A percentile compares a stretch with the other conserved stretches of the same genome.
Evolutionary conservation across 108 stramenopile genomes (phyloP).

Genomic region (Chaetoceros tenuissimus): DNA sequence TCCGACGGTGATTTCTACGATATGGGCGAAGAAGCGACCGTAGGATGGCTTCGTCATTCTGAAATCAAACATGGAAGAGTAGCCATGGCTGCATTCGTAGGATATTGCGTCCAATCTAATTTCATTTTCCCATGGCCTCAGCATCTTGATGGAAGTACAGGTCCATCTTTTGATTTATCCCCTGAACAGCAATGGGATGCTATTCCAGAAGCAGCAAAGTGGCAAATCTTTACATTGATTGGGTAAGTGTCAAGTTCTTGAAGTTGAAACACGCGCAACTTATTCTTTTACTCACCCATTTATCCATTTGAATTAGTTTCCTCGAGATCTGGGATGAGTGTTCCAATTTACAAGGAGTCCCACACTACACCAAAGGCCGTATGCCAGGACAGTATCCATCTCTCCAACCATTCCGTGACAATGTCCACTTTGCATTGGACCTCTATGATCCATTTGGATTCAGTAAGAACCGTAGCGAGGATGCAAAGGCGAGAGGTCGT

Average conservation of each 20-base stretch:
- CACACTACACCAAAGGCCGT: conserved; percentile 59
- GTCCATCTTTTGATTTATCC: conserved; percentile 33
- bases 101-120: conserved; percentile 52
- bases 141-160: conserved; percentile 42
- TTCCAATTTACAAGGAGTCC: conserved; percentile 30
- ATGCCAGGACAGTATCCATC: conserved; percentile 51
- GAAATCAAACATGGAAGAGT: conserved; percentile 60
- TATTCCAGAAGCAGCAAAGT: conserved; percentile 47
- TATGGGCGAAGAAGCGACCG: conserved; percentile 44
- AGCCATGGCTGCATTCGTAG: conserved; percentile 55
- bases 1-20: conserved; percentile 50
- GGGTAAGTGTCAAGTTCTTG: too few species aligned
- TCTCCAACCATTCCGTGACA: conserved; percentile 37
- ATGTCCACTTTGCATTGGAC: conserved; percentile 45
- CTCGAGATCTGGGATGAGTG: conserved; percentile 65
- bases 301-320: conserved; percentile 32
- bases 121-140: conserved; percentile 55
- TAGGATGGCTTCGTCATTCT: conserved; percentile 44
- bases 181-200: conserved; percentile 60
- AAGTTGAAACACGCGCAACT: too few species aligned
- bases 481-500: conserved; percentile 41
- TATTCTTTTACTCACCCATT: not conserved
- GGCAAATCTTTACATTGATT: conserved; percentile 57
- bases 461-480: conserved; percentile 48
- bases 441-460: conserved; percentile 53